A percentile compares a stretch with the other conserved stretches of the same genome.
Conservation (phyloP, 306 rosid genomes). For the Castanea mollissima region DNA sequence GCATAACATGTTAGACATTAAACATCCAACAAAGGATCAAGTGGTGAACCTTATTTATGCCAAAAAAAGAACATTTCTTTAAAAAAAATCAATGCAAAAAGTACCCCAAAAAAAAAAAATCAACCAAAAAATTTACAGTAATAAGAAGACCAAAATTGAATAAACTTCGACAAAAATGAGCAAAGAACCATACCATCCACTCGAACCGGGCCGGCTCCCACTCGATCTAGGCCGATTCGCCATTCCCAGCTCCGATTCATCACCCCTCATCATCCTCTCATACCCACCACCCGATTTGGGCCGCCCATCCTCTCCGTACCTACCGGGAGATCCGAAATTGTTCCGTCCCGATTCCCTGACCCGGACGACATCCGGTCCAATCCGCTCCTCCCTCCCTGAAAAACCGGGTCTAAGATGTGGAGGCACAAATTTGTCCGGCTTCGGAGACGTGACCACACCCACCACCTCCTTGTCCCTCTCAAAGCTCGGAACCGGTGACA, state of each 20-base stretch:
- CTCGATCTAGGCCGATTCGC: constrained; percentile 48
- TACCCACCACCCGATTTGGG: constrained; percentile 68
- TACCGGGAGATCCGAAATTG: constrained; percentile 31
- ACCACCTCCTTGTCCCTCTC: constrained; percentile 40
- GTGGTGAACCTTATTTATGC: neutral
- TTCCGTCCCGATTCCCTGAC: constrained; percentile 28
- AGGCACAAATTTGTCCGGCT: constrained; percentile 65
- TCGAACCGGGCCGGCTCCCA: constrained; percentile 38
- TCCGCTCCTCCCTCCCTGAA: constrained; percentile 44
- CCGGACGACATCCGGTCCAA: constrained; percentile 41
- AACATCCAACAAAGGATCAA: neutral
- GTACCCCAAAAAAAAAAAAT: neutral
- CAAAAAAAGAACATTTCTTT: neutral
- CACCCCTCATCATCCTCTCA: constrained; percentile 47
- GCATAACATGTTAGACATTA: neutral
- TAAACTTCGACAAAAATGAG: neutral
- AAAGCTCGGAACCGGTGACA: constrained; percentile 21
- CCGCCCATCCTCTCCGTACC: constrained; percentile 41
- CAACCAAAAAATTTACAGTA: neutral
- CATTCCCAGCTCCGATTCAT: constrained; percentile 35
- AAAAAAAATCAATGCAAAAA: neutral
- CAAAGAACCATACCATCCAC: constrained; percentile 32
- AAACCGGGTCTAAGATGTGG: constrained; percentile 88
- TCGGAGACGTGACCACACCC: constrained; percentile 25
- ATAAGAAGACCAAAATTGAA: neutral